Base-by-base conservation (phyloP, 345 rosid genomes). In the Linum trigynum region DNA sequence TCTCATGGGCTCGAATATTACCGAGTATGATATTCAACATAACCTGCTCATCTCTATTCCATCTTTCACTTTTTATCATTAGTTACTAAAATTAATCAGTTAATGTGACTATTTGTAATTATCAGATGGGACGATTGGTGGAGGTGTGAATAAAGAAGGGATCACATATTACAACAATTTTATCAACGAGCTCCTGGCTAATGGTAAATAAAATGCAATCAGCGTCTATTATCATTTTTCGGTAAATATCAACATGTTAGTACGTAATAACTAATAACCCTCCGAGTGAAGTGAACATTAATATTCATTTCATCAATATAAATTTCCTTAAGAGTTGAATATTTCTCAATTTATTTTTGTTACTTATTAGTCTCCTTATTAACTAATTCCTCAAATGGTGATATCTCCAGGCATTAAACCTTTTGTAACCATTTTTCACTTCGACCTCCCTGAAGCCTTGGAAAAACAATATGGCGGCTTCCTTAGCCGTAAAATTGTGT, bases 131-230 rank as follows among this genome's bases (percentile, higher is more conserved):
- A 57, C 23, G 39, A 41, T 66, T 2, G 15, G 38, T 6, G 51
- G 36, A 35, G 69, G 69, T 55, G 17, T 66, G 23, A 66, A 66
- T 15, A n/a, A 57, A 4, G 17, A 40, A 58, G 69, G 69, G 32
- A 40, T 66, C 9, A 53, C 56, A 3, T 57, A 55, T 36, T 66
- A 66, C 69, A 41, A 57, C 62, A 66, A 57, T 2, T 51, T 66
- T 2, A 66, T 66, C 9, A 35, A 66, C 57, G 69, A 40, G 14
- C 5, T 57, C n/a, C 41, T 39, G 7, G 16, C 5, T 2, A 66
- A 66, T 40, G 69, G 63, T 66, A 41, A 4, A 41, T 41, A 41
- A 4, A 41, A 4, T 4, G 6, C 5, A 23, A 0, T 23, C 32
- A 23, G 0, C 32, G 1, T 1, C 32, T 23, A 0, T 23, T 23